Evolutionary conservation across 192 early-diverging fungal species (phyloP).

Genomic region (Physocladia obscura): DNA sequence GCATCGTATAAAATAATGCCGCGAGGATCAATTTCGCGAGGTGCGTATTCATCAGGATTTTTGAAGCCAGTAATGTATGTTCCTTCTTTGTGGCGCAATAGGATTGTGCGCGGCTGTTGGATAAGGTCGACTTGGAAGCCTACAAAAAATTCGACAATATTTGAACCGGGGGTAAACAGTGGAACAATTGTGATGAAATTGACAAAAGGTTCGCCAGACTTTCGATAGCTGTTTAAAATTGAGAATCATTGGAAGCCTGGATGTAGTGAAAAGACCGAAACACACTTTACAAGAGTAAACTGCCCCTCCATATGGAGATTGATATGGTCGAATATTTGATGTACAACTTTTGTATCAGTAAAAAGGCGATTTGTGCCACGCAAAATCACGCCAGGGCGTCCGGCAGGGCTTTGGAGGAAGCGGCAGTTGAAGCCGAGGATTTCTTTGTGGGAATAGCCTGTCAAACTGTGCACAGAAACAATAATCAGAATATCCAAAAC

Average conservation of each 20-base stretch:
- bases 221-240: slow-evolving; percentile 47
- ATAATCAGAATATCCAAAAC: not conserved
- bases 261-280: not conserved
- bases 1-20: slow-evolving; percentile 8
- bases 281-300: slow-evolving; percentile 59
- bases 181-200: slow-evolving; percentile 69
- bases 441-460: slow-evolving; percentile 48
- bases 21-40: not conserved
- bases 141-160: slow-evolving; percentile 62
- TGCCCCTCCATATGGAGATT: slow-evolving; percentile 60
- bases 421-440: slow-evolving; percentile 51
- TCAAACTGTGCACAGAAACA: slow-evolving; percentile 41
- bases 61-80: slow-evolving; percentile 28
- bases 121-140: slow-evolving; percentile 66
- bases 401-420: slow-evolving; percentile 41
- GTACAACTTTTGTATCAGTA: slow-evolving; percentile 40
- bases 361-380: slow-evolving; percentile 17
- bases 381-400: slow-evolving; percentile 8
- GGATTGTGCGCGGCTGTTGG: slow-evolving; percentile 68
- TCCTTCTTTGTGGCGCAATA: slow-evolving; percentile 59
- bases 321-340: slow-evolving; percentile 53
- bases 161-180: slow-evolving; percentile 43
- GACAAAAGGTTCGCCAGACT: slow-evolving; percentile 69
- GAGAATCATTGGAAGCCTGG: not conserved
- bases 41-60: slow-evolving; percentile 17